Evolutionary conservation across 768 basidiomycete species (phyloP), one percentile per base, ranked within the genome.

Genomic region (Serendipita sp.): DNA sequence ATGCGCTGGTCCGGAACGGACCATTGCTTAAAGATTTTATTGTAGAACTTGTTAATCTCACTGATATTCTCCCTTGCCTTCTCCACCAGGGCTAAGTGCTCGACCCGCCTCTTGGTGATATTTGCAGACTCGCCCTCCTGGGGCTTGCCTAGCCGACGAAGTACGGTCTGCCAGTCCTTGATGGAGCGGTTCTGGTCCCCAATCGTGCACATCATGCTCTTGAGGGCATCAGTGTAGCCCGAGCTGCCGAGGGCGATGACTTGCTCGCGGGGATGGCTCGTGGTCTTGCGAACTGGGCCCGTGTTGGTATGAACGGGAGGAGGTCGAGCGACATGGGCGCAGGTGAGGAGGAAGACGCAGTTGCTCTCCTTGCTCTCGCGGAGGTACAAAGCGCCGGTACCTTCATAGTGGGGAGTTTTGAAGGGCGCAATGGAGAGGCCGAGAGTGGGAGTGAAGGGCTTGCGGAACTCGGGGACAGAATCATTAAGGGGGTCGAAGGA

Each of bases 311-410:
- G 70, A 41, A 67, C 66, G 16, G 70, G 65, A 15, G 71, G 60
- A 45, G 58, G 64, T 68, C 76, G 76, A 10, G 76, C 63, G 60
- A 69, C 67, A 60, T 78, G 76, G 44, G 74, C 74, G 37, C 67
- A 70, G 1, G 75, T 78, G 38, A 73, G 64, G 45, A 66, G 58
- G 63, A 66, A 70, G 58, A 76, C 65, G 46, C 66, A 73, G 45
- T 76, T 75, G 64, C 75, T 75, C 10, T 71, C 67, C 3, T 72
- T 56, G 34, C 70, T 71, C 1, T 68, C 67, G 24, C 64, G 15
- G 67, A 78, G 75, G 63, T 75, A 78, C 53, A 74, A 70, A 7
- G 76, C 76, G 5, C 77, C 30, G 0, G 76, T 78, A 8, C 78
- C 77, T 68, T 77, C 74, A 66, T 66, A 71, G 3, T 63, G 44